Evolutionary conservation across 179 eudicot species (phyloP).

Genomic region (Actinidia arguta): DNA sequence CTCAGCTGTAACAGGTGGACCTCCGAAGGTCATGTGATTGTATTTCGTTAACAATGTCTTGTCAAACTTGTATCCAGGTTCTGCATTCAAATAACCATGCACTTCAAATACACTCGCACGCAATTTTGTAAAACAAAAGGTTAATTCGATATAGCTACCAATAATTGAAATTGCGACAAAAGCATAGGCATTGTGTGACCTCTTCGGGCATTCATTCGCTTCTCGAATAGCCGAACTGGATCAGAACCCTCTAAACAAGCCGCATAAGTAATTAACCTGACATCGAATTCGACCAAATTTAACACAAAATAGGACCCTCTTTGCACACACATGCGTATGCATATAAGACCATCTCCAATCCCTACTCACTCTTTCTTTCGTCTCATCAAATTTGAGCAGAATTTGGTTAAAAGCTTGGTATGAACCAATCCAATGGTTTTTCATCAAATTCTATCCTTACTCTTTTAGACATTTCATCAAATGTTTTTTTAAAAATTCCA

Average conservation of each 20-base stretch:
- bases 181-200: conserved; percentile 34
- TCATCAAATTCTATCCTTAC: too few relatives aligned
- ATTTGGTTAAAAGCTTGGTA: too few relatives aligned
- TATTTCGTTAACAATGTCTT: conserved; percentile 59
- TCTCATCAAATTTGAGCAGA: too few relatives aligned
- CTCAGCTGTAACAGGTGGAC: conserved; percentile 65
- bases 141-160: too few relatives aligned
- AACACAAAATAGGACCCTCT: background rate
- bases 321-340: too few relatives aligned
- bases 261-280: conserved; percentile 69
- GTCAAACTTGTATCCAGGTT: conserved; percentile 71
- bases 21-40: conserved; percentile 86
- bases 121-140: background rate
- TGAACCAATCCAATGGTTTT: too few relatives aligned
- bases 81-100: conserved; percentile 30
- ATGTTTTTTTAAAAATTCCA: too few relatives aligned
- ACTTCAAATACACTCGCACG: background rate
- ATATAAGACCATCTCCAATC: too few relatives aligned
- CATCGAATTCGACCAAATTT: conserved; percentile 10
- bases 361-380: too few relatives aligned
- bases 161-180: background rate
- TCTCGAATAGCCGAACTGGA: conserved; percentile 86
- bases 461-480: too few relatives aligned
- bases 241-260: conserved; percentile 89
- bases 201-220: conserved; percentile 68